A percentile compares a stretch with the other conserved stretches of the same genome.
Evolutionary conservation across 345 rosid genomes (phyloP).

Genomic region (Stellera chamaejasme): DNA sequence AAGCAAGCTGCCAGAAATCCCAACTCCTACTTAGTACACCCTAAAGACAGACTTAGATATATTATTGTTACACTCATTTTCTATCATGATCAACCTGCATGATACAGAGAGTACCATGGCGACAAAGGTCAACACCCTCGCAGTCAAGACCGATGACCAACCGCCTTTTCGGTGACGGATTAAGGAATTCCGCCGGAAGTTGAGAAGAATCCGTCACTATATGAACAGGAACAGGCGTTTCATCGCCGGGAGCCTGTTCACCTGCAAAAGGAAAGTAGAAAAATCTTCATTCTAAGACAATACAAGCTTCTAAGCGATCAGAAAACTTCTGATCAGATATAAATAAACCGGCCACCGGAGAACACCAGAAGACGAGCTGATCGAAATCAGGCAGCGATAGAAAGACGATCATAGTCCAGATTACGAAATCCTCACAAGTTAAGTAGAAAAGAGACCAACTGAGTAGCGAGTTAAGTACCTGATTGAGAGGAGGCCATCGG

Average conservation of each 20-base stretch:
- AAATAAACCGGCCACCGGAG: neutral
- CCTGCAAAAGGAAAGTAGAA: conserved; percentile 20
- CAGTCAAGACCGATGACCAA: conserved; percentile 86
- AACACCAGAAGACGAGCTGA: neutral
- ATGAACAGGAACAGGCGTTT: conserved; percentile 49
- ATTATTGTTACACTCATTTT: neutral
- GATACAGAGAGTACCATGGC: conserved; percentile 74
- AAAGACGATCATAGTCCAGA: neutral
- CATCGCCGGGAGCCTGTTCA: conserved; percentile 36
- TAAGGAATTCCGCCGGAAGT: conserved; percentile 73
- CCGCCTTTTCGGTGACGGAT: conserved; percentile 52
- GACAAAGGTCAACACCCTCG: conserved; percentile 86
- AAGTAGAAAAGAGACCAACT: too few relatives aligned
- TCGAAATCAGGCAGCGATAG: neutral
- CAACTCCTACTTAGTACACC: conserved; percentile 6
- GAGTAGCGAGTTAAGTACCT: conserved; percentile 15
- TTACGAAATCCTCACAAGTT: neutral
- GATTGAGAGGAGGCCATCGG: conserved; percentile 50
- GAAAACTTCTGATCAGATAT: neutral
- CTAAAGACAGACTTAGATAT: neutral
- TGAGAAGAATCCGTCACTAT: conserved; percentile 61
- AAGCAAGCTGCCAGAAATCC: conserved; percentile 69
- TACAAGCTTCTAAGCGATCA: neutral
- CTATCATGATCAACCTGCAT: conserved; percentile 58
- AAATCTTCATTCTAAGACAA: neutral